A percentile compares a stretch with the other conserved stretches of the same genome.
Evolutionary conservation across 1,139 yeast species (phyloP).

Genomic region (Pichia sp.): DNA sequence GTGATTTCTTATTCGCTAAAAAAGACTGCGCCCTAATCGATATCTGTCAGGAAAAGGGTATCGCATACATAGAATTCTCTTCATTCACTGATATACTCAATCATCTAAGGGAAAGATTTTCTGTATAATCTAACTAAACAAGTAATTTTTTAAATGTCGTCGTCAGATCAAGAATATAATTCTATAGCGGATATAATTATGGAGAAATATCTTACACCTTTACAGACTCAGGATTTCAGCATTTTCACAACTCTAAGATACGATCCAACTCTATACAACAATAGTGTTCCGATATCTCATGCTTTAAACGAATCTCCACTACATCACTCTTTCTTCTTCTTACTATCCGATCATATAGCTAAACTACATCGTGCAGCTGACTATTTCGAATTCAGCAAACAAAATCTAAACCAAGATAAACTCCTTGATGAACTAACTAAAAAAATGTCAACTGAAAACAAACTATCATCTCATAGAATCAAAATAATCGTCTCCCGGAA

Average conservation of each 20-base stretch:
- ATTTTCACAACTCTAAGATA: background rate
- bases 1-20: slow-evolving; percentile 88
- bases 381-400: slow-evolving; percentile 57
- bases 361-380: background rate
- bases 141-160: no score
- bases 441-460: slow-evolving; percentile 33
- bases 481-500: slow-evolving; percentile 44
- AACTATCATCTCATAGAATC: slow-evolving; percentile 45
- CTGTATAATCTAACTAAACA: no score
- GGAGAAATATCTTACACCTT: no score
- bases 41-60: slow-evolving; percentile 69
- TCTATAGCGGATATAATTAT: no score
- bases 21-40: slow-evolving; percentile 84
- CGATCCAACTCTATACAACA: background rate
- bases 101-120: slow-evolving; percentile 39
- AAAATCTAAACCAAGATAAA: slow-evolving; percentile 28
- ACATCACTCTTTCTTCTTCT: slow-evolving; percentile 1
- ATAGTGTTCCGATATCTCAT: background rate
- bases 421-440: slow-evolving; percentile 40
- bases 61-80: slow-evolving; percentile 80
- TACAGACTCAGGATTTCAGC: background rate
- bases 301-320: slow-evolving; percentile 3
- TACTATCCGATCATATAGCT: background rate
- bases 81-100: slow-evolving; percentile 65
- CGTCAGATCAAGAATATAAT: no score